Conservation (phyloP, 371 early-diverging fungal genomes). For the Smittium culicis region DNA sequence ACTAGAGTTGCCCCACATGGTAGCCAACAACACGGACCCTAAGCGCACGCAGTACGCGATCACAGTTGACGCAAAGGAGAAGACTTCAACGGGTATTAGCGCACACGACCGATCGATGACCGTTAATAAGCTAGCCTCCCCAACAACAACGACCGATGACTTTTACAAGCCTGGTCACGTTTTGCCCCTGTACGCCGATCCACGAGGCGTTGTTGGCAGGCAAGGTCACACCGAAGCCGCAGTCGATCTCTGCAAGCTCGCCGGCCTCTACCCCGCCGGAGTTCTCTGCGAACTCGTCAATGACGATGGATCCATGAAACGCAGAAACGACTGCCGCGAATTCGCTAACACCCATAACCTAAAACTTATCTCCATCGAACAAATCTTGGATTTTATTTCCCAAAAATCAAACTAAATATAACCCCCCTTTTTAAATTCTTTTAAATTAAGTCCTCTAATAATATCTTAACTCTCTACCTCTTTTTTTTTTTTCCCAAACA, state of each 20-base stretch:
- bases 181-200: constrained; percentile 69
- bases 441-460: no score
- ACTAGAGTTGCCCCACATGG: constrained; percentile 84
- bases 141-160: constrained; percentile 40
- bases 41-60: constrained; percentile 87
- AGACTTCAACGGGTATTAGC: constrained; percentile 87
- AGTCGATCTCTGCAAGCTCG: constrained; percentile 74
- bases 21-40: constrained; percentile 70
- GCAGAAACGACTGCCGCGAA: constrained; percentile 73
- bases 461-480: no score
- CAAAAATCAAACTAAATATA: constrained; percentile 10
- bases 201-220: constrained; percentile 64
- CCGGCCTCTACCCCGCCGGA: constrained; percentile 64
- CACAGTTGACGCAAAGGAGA: constrained; percentile 68
- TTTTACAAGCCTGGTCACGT: constrained; percentile 89
- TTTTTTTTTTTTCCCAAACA: no score
- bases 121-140: constrained; percentile 57
- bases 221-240: constrained; percentile 91
- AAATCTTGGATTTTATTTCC: constrained; percentile 54
- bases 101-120: constrained; percentile 82
- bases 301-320: constrained; percentile 86
- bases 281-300: constrained; percentile 86
- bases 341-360: constrained; percentile 72
- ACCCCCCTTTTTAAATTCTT: no score
- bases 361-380: constrained; percentile 77